Base-by-base conservation (phyloP, 352 stramenopile genomes). In the Globisporangium nagaii region DNA sequence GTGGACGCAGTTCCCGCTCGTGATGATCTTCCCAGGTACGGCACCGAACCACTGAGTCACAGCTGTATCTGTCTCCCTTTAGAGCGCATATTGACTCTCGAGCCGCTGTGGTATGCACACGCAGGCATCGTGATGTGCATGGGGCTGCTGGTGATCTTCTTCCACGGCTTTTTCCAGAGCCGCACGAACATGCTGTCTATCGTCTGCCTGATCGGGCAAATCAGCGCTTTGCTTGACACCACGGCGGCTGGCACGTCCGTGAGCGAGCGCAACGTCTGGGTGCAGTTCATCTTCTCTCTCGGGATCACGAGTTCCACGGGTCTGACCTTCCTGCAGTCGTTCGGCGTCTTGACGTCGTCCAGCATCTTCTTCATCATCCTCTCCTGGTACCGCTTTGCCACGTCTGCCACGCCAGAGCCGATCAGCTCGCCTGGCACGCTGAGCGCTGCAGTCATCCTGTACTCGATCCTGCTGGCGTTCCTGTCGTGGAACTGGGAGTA, bases 401-500 rank as follows among this genome's bases (percentile, higher is more conserved):
- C 53, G 13, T 58, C 62, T 7, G 42, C 58, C 2, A 48, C 35
- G 11, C 44, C 50, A 2, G 73, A 87, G 28, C 53, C 66, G 6
- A 58, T 93, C 9, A 88, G 81, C 55, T 73, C 75, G 0, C 81
- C 77, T 0, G 80, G 81, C 6, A 93, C 81, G 15, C 66, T 88
- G 12, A 92, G 65, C 35, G 81, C 77, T 27, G 84, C 84, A 1
- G 78, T 87, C 5, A 61, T 90, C 22, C 55, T 90, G 13, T 90
- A 90, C 58, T 90, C 81, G 20, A 90, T 93, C 35, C 46, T 92
- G 44, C 75, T 93, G 11, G 73, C 65, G 15, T 92, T 92, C 36
- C 47, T 93, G 31, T 85, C 81, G 54, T 92, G 79, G 81, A 93
- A 92, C 60, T 93, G 81, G 81, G 84, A 93, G 65, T 92, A 92